A percentile compares a stretch with the other conserved stretches of the same genome.
These are phyloP conservation scores for Nectriaceae sp. DNA, from an alignment of 2,329 filamentous ascomycete genomes.

Conservation along the genomic window DNA sequence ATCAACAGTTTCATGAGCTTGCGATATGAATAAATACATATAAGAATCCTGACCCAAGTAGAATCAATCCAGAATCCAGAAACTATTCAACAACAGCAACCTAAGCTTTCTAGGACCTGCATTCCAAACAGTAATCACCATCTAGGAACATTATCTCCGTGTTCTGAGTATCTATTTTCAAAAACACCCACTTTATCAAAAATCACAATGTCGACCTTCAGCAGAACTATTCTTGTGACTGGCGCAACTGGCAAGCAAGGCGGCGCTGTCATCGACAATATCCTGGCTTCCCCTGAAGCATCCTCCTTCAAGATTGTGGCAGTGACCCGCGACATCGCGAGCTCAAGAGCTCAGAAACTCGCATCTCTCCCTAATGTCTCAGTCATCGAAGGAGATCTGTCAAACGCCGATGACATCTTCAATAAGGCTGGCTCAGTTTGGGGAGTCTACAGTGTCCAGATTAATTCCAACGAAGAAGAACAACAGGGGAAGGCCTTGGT, in stretches of 20 bases:
- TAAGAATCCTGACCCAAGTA: too few species aligned
- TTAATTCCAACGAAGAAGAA: conserved; percentile 21
- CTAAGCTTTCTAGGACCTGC: too few species aligned
- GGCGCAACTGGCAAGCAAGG: conserved; percentile 17
- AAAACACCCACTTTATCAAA: too few species aligned
- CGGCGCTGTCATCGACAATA: conserved; percentile 9
- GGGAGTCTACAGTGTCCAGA: conserved; percentile 11
- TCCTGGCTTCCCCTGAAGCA: conserved; percentile 3
- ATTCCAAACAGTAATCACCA: too few species aligned
- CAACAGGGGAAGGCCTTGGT: conserved; percentile 55
- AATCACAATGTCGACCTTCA: too few species aligned
- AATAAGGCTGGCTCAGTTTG: conserved; percentile 4
- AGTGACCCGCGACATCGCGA: conserved; percentile 9
- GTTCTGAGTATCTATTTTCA: too few species aligned
- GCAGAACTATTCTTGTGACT: conserved; percentile 10
- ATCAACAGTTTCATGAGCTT: too few species aligned
- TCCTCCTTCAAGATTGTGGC: conserved; percentile 8
- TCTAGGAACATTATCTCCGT: too few species aligned
- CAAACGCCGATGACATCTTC: conserved; percentile 10
- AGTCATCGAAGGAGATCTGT: conserved; percentile 7
- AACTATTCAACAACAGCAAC: too few species aligned
- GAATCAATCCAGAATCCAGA: too few species aligned
- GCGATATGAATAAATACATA: too few species aligned
- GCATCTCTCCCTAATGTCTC: conserved; percentile 6
- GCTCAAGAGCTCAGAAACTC: conserved; percentile 6